Base-by-base conservation (phyloP, 352 stramenopile species). In the Globisporangium spiculum region DNA sequence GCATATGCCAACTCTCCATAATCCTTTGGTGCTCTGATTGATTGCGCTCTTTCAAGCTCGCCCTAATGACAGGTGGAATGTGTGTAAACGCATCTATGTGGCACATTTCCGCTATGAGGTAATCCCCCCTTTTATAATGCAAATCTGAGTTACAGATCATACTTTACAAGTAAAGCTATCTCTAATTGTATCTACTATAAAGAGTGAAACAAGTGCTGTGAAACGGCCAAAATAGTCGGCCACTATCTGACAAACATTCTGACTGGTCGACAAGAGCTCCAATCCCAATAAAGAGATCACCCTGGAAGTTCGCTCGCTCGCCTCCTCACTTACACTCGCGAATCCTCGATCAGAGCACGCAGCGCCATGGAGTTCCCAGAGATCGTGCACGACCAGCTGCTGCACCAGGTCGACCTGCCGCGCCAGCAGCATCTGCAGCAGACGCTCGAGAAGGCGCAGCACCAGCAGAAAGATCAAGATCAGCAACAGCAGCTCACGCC, bases 381-480 rank as follows among this genome's bases (percentile, higher is more conserved):
- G 48, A 22, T 77, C 38, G 67, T 57, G 36, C 73, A 77, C 48
- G 73, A 79, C 62, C 57, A 36, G 8, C 53, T 78, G 54, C 65
- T 79, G 41, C 72, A 76, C 70, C 54, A 76, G 38, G 64, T 81
- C 24, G 75, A 81, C 56, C 67, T 75, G 52, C 67, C 72, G 32
- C 70, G 52, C 38, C 65, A 77, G 46, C 54, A 81, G 46, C 75
- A 77, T 27, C 56, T 74, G 9, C 44, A 60, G 20, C 12, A 71
- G n/a, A 67, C 71, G 30, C 60, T 81, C 55, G 64, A 61, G 34
- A 32, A 67, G 38, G 63, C 71, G 14, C 60, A 54, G 12, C 53
- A 76, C 32, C 32, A 38, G 38, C 36, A 44, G 10, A 14, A 44
- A 16, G 10, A 44, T 4, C 34, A 61, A 38, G 27, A 30, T 30